Evolutionary conservation across 202 grass and related monocot genomes (phyloP).

Genomic region (Schoenoplectus tabernaemontani): DNA sequence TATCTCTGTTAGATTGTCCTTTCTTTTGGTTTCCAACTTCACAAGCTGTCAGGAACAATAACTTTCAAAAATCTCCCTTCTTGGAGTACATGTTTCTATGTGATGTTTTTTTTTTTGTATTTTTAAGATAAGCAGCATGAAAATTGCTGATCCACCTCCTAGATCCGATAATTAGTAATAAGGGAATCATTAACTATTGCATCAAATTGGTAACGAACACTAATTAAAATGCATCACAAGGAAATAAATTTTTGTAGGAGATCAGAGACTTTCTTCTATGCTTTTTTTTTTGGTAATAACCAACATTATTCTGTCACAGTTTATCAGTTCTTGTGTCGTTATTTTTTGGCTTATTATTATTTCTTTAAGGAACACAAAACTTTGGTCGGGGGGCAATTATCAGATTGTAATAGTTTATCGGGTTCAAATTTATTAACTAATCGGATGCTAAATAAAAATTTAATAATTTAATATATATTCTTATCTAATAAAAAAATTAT

Average conservation of each 20-base stretch:
- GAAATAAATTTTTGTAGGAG: neutral
- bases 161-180: neutral
- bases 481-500: too few species aligned
- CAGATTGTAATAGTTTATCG: too few species aligned
- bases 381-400: too few species aligned
- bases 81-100: neutral
- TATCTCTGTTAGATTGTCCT: conserved; percentile 32
- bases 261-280: neutral
- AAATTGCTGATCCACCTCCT: neutral
- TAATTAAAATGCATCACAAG: neutral
- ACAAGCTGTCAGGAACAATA: conserved; percentile 11
- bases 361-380: neutral
- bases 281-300: neutral
- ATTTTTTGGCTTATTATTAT: neutral
- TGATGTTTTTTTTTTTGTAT: neutral
- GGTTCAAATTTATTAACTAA: too few species aligned
- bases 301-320: neutral
- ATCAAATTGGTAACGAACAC: neutral
- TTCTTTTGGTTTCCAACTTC: conserved; percentile 19
- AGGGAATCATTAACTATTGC: neutral
- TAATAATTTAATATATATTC: too few species aligned
- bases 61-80: neutral
- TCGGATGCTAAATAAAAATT: too few species aligned
- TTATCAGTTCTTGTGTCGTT: neutral
- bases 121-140: neutral